phyloP scores from a whole-genome alignment of 768 basidiomycete species.

The Calocybe cyanea region DNA sequence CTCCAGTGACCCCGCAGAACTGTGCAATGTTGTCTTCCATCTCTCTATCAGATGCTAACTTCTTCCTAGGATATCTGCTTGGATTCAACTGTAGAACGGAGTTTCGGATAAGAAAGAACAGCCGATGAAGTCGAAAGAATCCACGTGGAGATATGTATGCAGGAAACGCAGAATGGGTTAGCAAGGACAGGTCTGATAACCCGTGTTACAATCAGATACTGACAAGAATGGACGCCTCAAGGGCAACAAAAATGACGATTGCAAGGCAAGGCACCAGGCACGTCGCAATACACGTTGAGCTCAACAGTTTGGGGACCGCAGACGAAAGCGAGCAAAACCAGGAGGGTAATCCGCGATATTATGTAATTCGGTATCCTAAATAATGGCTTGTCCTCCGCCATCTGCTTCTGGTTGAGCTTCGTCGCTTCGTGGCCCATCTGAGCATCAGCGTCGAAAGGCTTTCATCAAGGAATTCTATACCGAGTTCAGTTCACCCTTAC shows the following conservation, averaged over 20 bases:
- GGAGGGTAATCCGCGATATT: not conserved
- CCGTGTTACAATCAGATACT: conserved; percentile 5
- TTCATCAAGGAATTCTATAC: no score
- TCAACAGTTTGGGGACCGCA: conserved; percentile 12
- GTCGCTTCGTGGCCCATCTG: no score
- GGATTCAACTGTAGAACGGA: conserved; percentile 9
- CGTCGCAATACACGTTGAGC: conserved; percentile 9
- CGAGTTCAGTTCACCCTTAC: no score
- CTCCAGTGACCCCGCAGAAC: conserved; percentile 65
- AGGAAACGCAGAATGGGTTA: not conserved
- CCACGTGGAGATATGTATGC: conserved; percentile 1
- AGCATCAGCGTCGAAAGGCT: no score
- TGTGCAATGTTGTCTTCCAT: conserved; percentile 50
- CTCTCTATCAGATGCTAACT: conserved; percentile 36
- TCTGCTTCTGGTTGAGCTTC: no score
- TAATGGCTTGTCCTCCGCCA: no score
- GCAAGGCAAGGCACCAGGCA: conserved; percentile 6
- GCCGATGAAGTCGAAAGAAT: not conserved
- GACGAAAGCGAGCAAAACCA: not conserved
- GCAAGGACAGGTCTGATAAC: not conserved
- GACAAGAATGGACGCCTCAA: conserved; percentile 9
- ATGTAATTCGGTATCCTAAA: no score
- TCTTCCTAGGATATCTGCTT: conserved; percentile 1
- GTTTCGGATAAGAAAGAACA: conserved; percentile 1
- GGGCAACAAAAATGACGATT: conserved; percentile 1